These are phyloP conservation scores for Pyrus betulifolia DNA, from an alignment of 306 rosid genomes.

Conservation along the genomic window DNA sequence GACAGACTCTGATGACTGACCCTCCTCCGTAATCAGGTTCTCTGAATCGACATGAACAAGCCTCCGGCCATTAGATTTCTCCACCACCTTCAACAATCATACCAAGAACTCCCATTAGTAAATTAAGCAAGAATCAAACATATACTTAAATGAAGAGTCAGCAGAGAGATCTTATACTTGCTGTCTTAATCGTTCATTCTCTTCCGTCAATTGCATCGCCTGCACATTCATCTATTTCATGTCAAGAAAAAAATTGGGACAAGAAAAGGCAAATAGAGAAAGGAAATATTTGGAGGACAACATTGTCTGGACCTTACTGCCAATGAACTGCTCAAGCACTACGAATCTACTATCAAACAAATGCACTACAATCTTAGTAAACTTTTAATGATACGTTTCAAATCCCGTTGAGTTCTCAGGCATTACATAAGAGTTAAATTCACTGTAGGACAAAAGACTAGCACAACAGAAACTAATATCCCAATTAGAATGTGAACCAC, in stretches of 20 bases:
- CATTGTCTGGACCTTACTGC: not conserved
- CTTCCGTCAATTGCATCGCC: conserved; percentile 64
- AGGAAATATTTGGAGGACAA: not conserved
- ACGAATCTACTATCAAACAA: not conserved
- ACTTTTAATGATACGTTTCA: too few relatives aligned
- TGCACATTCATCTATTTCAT: conserved; percentile 16
- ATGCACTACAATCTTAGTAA: too few relatives aligned
- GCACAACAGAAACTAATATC: not conserved
- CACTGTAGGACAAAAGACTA: not conserved
- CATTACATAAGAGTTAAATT: too few relatives aligned
- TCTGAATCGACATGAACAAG: conserved; percentile 38
- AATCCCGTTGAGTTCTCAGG: too few relatives aligned
- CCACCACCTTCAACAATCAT: conserved; percentile 33
- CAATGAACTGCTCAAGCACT: not conserved
- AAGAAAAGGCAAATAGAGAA: not conserved
- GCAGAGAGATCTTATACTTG: conserved; percentile 27
- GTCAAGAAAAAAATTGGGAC: not conserved
- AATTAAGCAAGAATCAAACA: not conserved
- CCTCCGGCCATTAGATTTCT: conserved; percentile 18
- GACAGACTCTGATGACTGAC: conserved; percentile 82
- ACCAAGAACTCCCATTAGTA: not conserved
- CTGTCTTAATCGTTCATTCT: conserved; percentile 59
- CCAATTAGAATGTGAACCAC: not conserved
- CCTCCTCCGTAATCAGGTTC: conserved; percentile 43
- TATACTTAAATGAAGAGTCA: not conserved